These are phyloP conservation scores for Colletotrichum orchidophilum DNA, from an alignment of 2,329 filamentous ascomycete genomes.

Conservation along the genomic window DNA sequence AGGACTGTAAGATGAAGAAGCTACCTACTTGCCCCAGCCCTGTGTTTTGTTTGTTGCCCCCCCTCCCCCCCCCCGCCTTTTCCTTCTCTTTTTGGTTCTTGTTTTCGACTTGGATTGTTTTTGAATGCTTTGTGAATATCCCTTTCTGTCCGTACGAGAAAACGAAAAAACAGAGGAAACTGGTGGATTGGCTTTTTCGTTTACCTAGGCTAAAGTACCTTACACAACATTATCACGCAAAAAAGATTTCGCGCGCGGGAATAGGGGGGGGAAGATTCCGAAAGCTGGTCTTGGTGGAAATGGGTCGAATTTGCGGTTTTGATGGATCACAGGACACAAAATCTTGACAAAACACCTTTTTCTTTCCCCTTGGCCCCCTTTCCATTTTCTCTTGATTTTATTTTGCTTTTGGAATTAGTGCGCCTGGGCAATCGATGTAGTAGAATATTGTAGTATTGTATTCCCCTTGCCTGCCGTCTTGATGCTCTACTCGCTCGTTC, in stretches of 20 bases:
- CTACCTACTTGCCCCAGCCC: too few relatives aligned
- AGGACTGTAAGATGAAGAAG: background rate
- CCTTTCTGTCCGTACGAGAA: background rate
- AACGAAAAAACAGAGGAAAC: background rate
- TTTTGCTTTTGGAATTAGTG: background rate
- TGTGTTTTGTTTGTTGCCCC: background rate
- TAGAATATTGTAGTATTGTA: background rate
- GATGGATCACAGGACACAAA: constrained; percentile 23
- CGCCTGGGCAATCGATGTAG: background rate
- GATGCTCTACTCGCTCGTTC: background rate
- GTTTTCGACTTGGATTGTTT: background rate
- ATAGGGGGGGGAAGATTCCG: background rate
- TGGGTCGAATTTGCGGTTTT: background rate
- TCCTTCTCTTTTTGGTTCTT: background rate
- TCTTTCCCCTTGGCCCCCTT: background rate
- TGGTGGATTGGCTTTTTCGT: background rate
- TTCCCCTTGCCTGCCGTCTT: background rate
- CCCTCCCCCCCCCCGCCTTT: background rate
- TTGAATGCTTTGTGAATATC: background rate
- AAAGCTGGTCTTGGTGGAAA: background rate
- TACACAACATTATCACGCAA: background rate
- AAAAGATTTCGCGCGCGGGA: background rate
- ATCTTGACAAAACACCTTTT: constrained; percentile 2
- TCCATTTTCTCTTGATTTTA: background rate
- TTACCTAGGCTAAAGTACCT: too few relatives aligned